Evolutionary conservation across 805 yeast genomes (phyloP).

Genomic region (Suhomyces canberraensis): DNA sequence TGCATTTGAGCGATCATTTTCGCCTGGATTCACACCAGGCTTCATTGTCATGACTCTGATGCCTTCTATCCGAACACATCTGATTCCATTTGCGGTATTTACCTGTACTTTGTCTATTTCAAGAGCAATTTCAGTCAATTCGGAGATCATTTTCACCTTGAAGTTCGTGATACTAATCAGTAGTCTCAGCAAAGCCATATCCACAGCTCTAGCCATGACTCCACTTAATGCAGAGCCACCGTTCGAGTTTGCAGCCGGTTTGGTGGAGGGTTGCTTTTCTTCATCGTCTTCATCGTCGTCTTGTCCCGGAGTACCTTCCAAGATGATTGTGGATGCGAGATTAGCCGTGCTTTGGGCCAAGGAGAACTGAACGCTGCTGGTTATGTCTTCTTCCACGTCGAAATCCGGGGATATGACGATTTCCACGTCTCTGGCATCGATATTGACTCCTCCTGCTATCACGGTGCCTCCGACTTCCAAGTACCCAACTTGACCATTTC

Average conservation of each 20-base stretch:
- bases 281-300: constrained; percentile 13
- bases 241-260: constrained; percentile 15
- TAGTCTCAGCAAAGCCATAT: constrained; percentile 61
- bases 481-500: constrained; percentile 57
- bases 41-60: constrained; percentile 38
- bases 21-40: constrained; percentile 38
- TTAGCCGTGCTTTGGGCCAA: constrained; percentile 73
- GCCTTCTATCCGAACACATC: constrained; percentile 40
- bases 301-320: too few relatives aligned
- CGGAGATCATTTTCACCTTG: constrained; percentile 48
- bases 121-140: constrained; percentile 35
- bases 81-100: constrained; percentile 45
- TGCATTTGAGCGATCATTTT: constrained; percentile 7
- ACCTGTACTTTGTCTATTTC: constrained; percentile 28
- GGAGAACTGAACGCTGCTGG: constrained; percentile 43
- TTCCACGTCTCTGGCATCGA: constrained; percentile 56
- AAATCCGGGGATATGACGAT: constrained; percentile 37
- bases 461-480: constrained; percentile 48
- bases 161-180: constrained; percentile 48
- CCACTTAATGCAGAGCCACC: constrained; percentile 45
- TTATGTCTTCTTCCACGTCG: constrained; percentile 25
- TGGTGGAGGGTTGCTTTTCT: constrained; percentile 7
- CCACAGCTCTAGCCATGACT: constrained; percentile 63
- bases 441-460: constrained; percentile 70
- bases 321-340: constrained; percentile 57